phyloP scores from a whole-genome alignment of 2,329 filamentous ascomycete species.

The Aspergillus carbonarius region DNA sequence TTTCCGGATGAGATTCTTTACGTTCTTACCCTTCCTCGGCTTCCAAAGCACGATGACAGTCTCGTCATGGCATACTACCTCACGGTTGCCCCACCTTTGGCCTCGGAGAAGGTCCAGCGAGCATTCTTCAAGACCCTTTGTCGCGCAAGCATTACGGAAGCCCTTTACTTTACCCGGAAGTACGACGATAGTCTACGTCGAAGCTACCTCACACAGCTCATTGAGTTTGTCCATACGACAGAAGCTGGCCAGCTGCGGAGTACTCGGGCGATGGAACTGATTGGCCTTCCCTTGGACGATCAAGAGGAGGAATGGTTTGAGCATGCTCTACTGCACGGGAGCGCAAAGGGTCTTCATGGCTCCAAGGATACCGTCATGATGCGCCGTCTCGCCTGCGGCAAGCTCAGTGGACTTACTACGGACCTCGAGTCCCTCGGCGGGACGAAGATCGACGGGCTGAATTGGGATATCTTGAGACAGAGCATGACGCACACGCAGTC shows the following conservation, averaged over 20 bases:
- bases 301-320: conserved; percentile 75
- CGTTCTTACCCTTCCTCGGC: conserved; percentile 61
- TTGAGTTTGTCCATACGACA: conserved; percentile 57
- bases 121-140: conserved; percentile 70
- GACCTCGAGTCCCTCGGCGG: conserved; percentile 43
- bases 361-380: conserved; percentile 74
- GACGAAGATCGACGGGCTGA: conserved; percentile 50
- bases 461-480: conserved; percentile 51
- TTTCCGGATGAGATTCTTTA: conserved; percentile 81
- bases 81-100: conserved; percentile 70
- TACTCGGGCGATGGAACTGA: conserved; percentile 64
- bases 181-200: conserved; percentile 62
- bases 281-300: conserved; percentile 68
- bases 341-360: conserved; percentile 62
- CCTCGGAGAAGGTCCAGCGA: conserved; percentile 60
- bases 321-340: conserved; percentile 63
- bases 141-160: conserved; percentile 66
- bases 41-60: conserved; percentile 59
- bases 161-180: conserved; percentile 69
- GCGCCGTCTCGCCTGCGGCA: conserved; percentile 68
- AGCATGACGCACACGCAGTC: conserved; percentile 32
- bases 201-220: conserved; percentile 65
- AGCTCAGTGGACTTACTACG: conserved; percentile 33
- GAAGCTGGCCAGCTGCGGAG: conserved; percentile 44
- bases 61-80: conserved; percentile 77